A percentile compares a stretch with the other conserved stretches of the same genome.
These are phyloP conservation scores for Lunularia cruciata DNA, from an alignment of 225 moss, liverwort and hornwort species.

Conservation along the genomic window DNA sequence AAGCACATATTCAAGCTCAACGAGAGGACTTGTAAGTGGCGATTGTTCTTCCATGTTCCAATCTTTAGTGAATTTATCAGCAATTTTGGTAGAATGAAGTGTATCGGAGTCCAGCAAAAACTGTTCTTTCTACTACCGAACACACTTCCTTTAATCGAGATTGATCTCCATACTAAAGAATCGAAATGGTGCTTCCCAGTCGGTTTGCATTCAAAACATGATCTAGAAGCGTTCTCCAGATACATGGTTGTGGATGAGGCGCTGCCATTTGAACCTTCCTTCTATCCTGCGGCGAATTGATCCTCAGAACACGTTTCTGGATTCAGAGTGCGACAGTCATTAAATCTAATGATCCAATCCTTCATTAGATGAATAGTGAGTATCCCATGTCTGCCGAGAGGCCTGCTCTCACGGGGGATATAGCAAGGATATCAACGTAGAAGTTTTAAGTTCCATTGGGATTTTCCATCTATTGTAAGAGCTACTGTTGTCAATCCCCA, in stretches of 20 bases:
- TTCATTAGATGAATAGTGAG: too few species aligned
- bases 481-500: too few species aligned
- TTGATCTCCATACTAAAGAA: not conserved
- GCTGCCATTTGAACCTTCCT: slow-evolving; percentile 1
- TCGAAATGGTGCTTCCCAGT: slow-evolving; percentile 8
- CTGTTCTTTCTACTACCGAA: not conserved
- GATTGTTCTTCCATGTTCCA: slow-evolving; percentile 8
- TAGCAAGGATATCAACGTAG: too few species aligned
- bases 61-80: not conserved
- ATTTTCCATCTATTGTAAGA: too few species aligned
- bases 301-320: too few species aligned
- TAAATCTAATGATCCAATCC: too few species aligned
- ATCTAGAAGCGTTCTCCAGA: not conserved
- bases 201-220: not conserved
- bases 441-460: too few species aligned
- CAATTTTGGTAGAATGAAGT: not conserved
- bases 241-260: not conserved
- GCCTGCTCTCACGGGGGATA: too few species aligned
- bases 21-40: not conserved
- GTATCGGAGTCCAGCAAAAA: not conserved
- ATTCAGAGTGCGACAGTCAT: too few species aligned
- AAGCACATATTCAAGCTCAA: slow-evolving; percentile 9
- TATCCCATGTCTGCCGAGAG: too few species aligned
- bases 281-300: slow-evolving; percentile 4
- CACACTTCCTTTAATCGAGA: not conserved